These are phyloP conservation scores for Gyrodon lividus DNA, from an alignment of 768 basidiomycete genomes.

Conservation along the genomic window DNA sequence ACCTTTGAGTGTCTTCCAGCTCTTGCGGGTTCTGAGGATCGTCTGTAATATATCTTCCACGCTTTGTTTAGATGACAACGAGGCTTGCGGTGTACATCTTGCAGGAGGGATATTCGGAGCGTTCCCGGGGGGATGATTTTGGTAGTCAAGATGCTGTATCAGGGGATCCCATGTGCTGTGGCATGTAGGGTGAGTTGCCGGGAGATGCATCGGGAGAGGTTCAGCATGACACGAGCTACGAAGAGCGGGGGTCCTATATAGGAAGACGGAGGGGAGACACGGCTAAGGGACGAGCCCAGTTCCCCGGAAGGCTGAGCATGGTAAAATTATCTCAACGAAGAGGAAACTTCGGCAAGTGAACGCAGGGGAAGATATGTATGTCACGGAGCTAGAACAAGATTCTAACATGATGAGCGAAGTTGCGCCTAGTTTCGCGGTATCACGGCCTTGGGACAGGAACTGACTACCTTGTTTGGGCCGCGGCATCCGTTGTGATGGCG, in stretches of 20 bases:
- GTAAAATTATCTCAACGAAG: conserved; percentile 16
- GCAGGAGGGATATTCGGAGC: background rate
- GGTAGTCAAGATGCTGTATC: background rate
- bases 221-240: conserved; percentile 4
- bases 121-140: conserved; percentile 1
- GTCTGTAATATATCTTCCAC: conserved; percentile 58
- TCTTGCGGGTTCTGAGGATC: conserved; percentile 67
- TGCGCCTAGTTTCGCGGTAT: background rate
- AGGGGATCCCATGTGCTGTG: conserved; percentile 3
- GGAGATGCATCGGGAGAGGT: conserved; percentile 16
- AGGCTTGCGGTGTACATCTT: conserved; percentile 13
- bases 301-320: conserved; percentile 20
- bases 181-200: conserved; percentile 3
- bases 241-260: conserved; percentile 25
- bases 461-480: conserved; percentile 10
- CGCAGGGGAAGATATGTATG: conserved; percentile 4
- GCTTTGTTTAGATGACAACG: conserved; percentile 17
- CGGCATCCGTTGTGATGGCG: conserved; percentile 13
- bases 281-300: conserved; percentile 14
- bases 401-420: background rate
- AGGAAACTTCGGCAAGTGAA: background rate
- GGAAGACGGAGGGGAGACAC: conserved; percentile 10
- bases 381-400: conserved; percentile 5
- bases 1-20: conserved; percentile 72
- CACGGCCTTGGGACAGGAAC: conserved; percentile 5